phyloP scores from a whole-genome alignment of 192 early-diverging fungal species.

The Backusella morwellensis region DNA sequence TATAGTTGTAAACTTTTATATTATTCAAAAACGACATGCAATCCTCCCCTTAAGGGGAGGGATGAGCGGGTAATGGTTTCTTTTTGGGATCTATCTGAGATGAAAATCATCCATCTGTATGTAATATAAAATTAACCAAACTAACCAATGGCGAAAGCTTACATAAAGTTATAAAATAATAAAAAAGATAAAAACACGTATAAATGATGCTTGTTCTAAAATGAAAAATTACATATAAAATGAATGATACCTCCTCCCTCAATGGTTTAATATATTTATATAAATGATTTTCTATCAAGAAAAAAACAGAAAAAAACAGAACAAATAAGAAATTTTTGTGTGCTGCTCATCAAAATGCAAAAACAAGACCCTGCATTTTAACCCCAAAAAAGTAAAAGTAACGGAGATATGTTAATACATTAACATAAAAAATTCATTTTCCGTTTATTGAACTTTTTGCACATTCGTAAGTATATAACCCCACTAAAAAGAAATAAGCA shows the following conservation, averaged over 20 bases:
- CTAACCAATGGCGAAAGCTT: neutral
- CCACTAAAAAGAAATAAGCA: neutral
- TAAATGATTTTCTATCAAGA: no score
- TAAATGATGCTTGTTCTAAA: no score
- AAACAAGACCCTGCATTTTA: neutral
- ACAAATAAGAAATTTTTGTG: neutral
- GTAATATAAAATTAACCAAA: neutral
- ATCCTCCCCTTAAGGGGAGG: neutral
- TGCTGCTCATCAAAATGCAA: neutral
- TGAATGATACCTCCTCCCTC: no score
- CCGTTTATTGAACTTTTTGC: neutral
- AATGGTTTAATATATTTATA: no score
- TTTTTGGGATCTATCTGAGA: slow-evolving; percentile 1
- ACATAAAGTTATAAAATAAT: no score
- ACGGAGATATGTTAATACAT: neutral
- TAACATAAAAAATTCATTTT: neutral
- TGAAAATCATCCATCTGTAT: neutral
- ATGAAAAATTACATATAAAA: no score
- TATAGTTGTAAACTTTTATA: neutral
- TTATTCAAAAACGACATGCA: neutral
- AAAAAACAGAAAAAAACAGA: neutral
- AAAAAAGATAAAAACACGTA: no score
- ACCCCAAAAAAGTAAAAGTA: neutral
- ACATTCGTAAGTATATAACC: neutral
- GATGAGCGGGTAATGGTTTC: neutral